Conservation (phyloP, 2,329 filamentous ascomycete genomes). For the Aureobasidium sp. region DNA sequence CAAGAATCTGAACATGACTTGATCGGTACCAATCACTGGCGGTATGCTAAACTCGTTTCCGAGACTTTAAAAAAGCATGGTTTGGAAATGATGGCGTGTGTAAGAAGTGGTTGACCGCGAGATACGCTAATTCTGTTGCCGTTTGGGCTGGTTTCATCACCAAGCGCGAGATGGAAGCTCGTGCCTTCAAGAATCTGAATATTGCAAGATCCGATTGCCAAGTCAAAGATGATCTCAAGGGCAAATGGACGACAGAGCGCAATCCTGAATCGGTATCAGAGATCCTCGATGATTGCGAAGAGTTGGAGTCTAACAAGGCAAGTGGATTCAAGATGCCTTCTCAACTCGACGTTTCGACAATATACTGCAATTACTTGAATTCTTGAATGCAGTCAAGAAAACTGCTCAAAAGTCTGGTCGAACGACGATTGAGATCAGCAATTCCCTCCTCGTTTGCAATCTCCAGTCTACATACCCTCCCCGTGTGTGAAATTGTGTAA, state of each 20-base stretch:
- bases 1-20: neutral
- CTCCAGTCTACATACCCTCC: too few species aligned
- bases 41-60: neutral
- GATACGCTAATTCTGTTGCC: too few species aligned
- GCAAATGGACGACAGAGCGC: neutral
- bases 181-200: neutral
- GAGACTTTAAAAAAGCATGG: neutral
- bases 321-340: neutral
- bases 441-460: too few species aligned
- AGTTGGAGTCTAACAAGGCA: neutral
- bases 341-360: too few species aligned
- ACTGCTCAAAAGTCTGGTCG: neutral
- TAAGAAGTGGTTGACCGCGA: too few species aligned
- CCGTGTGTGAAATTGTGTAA: too few species aligned
- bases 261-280: neutral
- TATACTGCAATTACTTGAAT: neutral
- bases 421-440: neutral
- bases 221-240: neutral
- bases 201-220: neutral
- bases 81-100: too few species aligned
- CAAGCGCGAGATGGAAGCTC: neutral
- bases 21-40: neutral
- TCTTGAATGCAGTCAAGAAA: neutral
- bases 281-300: neutral
- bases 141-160: neutral